Conservation (phyloP, 1,284 basidiomycete genomes). For the Ceraceosorus guamensis region DNA sequence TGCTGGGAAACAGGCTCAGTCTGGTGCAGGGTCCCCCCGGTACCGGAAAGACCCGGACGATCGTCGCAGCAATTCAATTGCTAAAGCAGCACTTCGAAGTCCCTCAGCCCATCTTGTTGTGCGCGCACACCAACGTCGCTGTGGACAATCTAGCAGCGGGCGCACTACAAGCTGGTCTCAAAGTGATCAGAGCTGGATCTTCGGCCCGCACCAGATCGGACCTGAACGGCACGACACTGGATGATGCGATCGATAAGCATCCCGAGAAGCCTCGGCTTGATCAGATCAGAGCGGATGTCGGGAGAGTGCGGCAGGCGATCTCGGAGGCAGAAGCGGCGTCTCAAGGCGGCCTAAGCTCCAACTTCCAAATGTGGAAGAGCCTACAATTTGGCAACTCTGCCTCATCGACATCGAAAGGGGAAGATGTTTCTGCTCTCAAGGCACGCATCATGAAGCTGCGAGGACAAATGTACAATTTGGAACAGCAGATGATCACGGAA, state of each 20-base stretch:
- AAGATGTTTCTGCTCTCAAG: constrained; percentile 3
- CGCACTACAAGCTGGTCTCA: constrained; percentile 56
- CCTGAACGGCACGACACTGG: constrained; percentile 60
- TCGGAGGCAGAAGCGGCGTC: too few relatives aligned
- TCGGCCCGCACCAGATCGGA: constrained; percentile 59
- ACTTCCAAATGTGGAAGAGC: too few relatives aligned
- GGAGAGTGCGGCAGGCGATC: too few relatives aligned
- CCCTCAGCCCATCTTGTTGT: constrained; percentile 74
- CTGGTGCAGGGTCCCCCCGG: constrained; percentile 89
- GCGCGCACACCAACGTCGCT: constrained; percentile 86
- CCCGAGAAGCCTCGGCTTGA: constrained; percentile 48
- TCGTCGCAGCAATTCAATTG: constrained; percentile 72
- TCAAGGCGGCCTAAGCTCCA: too few relatives aligned
- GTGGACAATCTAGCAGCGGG: constrained; percentile 85
- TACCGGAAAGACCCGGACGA: constrained; percentile 90
- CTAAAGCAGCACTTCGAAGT: constrained; percentile 81
- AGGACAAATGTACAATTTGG: constrained; percentile 32
- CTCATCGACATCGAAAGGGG: neutral
- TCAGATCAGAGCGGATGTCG: constrained; percentile 17
- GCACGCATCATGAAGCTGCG: constrained; percentile 11
- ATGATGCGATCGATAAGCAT: constrained; percentile 62
- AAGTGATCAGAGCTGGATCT: constrained; percentile 69
- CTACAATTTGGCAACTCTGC: neutral
- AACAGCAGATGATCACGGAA: constrained; percentile 42
- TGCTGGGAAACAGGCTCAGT: constrained; percentile 70